Percentiles rank a stretch among this genome's conserved stretches.
Conservation (phyloP, 2,329 filamentous ascomycete genomes). For the Lomentospora prolificans region DNA sequence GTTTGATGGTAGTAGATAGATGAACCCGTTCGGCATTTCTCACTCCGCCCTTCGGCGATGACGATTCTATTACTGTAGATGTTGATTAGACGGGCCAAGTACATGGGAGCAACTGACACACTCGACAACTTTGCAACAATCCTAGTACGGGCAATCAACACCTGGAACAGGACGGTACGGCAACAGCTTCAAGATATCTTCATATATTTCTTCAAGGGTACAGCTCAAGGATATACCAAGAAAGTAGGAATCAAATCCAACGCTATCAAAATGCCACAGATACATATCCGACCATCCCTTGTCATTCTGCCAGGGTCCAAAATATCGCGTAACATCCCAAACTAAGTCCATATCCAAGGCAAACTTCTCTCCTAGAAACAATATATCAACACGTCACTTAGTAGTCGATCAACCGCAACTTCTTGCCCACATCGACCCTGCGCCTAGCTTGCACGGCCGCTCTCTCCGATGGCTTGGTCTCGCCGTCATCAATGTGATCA, state of each 20-base stretch:
- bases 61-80: too few species aligned
- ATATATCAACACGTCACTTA: too few species aligned
- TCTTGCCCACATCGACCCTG: constrained; percentile 64
- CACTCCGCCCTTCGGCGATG: too few species aligned
- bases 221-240: neutral
- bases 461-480: constrained; percentile 46
- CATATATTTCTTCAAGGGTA: too few species aligned
- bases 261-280: neutral
- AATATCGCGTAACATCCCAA: neutral
- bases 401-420: constrained; percentile 60
- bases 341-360: neutral
- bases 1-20: too few species aligned
- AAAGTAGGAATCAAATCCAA: neutral
- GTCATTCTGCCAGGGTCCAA: neutral
- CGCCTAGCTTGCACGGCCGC: constrained; percentile 46
- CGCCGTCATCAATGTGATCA: constrained; percentile 39
- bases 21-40: too few species aligned
- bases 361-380: neutral
- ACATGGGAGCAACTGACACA: too few species aligned
- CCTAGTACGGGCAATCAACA: too few species aligned
- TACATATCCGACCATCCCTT: neutral
- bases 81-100: too few species aligned
- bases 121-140: too few species aligned
- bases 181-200: too few species aligned
- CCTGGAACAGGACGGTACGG: too few species aligned